Percentiles rank a stretch among this genome's conserved stretches.
These are phyloP conservation scores for Colletotrichum sp. DNA, from an alignment of 2,329 filamentous ascomycete species.

Conservation along the genomic window DNA sequence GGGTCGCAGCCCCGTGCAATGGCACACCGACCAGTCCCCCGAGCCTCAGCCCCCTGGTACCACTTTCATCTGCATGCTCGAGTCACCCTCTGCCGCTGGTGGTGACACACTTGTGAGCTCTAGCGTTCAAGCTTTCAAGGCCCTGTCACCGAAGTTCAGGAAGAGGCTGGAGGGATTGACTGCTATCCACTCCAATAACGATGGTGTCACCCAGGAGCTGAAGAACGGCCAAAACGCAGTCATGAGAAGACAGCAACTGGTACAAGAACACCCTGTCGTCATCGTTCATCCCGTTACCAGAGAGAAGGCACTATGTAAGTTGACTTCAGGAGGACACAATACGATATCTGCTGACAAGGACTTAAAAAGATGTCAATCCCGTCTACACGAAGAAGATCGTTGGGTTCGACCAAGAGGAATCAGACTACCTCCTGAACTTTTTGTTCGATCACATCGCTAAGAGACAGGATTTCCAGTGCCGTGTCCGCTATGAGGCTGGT, in stretches of 20 bases:
- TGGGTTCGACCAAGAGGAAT: slow-evolving; percentile 73
- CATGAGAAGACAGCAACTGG: background rate
- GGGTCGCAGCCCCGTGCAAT: slow-evolving; percentile 25
- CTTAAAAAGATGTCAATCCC: slow-evolving; percentile 70
- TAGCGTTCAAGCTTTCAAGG: slow-evolving; percentile 35
- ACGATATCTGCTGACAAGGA: background rate
- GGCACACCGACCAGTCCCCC: slow-evolving; percentile 28
- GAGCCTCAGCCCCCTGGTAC: slow-evolving; percentile 26
- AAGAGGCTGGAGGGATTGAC: slow-evolving; percentile 69
- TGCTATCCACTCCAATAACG: slow-evolving; percentile 68
- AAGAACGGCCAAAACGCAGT: slow-evolving; percentile 49
- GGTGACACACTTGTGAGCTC: slow-evolving; percentile 26
- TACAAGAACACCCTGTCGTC: background rate
- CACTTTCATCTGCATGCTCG: slow-evolving; percentile 29
- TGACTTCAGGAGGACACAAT: background rate
- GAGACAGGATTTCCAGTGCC: slow-evolving; percentile 67
- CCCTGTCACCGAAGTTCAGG: slow-evolving; percentile 68
- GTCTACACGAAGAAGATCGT: slow-evolving; percentile 66
- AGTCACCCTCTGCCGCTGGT: slow-evolving; percentile 26
- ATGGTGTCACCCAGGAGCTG: slow-evolving; percentile 41
- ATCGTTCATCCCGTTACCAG: background rate
- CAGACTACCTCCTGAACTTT: slow-evolving; percentile 69
- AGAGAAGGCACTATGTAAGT: background rate
- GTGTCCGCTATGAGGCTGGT: slow-evolving; percentile 65
- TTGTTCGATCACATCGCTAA: slow-evolving; percentile 70